Evolutionary conservation across 2,329 filamentous ascomycete genomes (phyloP), one percentile per base, ranked within the genome.

Genomic region (Cladorrhinum sp.): DNA sequence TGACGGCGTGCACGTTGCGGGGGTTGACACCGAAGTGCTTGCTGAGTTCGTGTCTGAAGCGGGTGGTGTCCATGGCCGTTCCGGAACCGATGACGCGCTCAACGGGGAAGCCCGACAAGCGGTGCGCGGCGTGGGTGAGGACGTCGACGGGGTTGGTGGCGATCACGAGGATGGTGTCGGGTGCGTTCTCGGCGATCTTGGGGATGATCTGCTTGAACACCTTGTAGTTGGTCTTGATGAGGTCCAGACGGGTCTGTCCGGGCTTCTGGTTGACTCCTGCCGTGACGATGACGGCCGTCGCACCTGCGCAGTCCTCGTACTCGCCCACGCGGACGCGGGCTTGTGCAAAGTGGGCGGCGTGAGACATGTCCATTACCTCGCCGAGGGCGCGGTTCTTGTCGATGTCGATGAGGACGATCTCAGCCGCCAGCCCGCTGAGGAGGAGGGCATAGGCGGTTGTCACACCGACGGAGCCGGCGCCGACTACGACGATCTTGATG

Each of bases 261-360:
- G 70, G 70, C 63, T 70, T 71, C 61, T 73, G 71, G 64, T 73
- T 73, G 60, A 70, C 71, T 30, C 71, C 71, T 24, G 71, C 71
- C 12, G 71, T 72, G 66, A 73, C 70, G 65, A 73, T 67, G 60
- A 73, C 71, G 59, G 68, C 68, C 23, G 70, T 66, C 18, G 70
- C 68, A 21, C 66, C 64, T 12, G 64, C 65, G 60, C 70, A 71
- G 61, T 72, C 70, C 16, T 65, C 67, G 62, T 71, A 71, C 20
- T 64, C 64, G 46, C 68, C 69, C 14, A 62, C 66, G 12, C 67
- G 66, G 42, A 72, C 70, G 28, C 66, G 65, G 55, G 70, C 67
- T 42, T 73, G 70, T 10, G 70, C 68, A 36, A 67, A 69, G 58
- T 72, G 70, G 1, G 70, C 71, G 33, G 70, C 70, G 60, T 73